Percentiles rank a stretch among this genome's conserved stretches.
Evolutionary conservation across 2,329 filamentous ascomycete genomes (phyloP).

Genomic region (Fusarium oxysporum): DNA sequence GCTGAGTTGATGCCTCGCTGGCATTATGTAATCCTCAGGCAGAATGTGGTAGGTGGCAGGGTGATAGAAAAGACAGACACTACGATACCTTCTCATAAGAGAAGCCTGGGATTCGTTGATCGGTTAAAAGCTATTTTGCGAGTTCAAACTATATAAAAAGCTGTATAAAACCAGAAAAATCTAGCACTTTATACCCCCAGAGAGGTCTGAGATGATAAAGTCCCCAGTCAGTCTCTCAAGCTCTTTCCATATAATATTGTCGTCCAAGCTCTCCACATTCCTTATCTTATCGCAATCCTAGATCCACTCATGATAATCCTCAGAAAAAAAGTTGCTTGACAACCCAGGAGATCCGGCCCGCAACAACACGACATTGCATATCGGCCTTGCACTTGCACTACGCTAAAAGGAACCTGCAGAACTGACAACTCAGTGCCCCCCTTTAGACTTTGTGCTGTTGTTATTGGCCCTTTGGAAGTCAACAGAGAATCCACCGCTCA

Average conservation of each 20-base stretch:
- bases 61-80: slow-evolving; percentile 7
- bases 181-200: rapidly evolving
- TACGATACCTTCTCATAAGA: neutral
- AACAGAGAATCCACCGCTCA: slow-evolving; percentile 30
- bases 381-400: slow-evolving; percentile 34
- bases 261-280: slow-evolving; percentile 9
- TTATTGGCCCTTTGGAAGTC: slow-evolving; percentile 22
- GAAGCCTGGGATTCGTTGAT: neutral
- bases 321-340: slow-evolving; percentile 46
- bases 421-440: slow-evolving; percentile 30
- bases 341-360: slow-evolving; percentile 37
- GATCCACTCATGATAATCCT: slow-evolving; percentile 41
- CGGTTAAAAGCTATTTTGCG: rapidly evolving
- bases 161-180: too few species aligned
- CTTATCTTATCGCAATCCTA: slow-evolving; percentile 34
- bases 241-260: slow-evolving; percentile 36
- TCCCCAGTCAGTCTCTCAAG: too few species aligned
- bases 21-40: slow-evolving; percentile 49
- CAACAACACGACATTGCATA: slow-evolving; percentile 39
- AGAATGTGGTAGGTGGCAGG: slow-evolving; percentile 4
- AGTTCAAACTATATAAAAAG: neutral
- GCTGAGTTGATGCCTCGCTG: slow-evolving; percentile 50
- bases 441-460: slow-evolving; percentile 12
- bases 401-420: slow-evolving; percentile 40
- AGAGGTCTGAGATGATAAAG: neutral